phyloP scores from a whole-genome alignment of 108 stramenopile species.

The Craspedostauros australis region DNA sequence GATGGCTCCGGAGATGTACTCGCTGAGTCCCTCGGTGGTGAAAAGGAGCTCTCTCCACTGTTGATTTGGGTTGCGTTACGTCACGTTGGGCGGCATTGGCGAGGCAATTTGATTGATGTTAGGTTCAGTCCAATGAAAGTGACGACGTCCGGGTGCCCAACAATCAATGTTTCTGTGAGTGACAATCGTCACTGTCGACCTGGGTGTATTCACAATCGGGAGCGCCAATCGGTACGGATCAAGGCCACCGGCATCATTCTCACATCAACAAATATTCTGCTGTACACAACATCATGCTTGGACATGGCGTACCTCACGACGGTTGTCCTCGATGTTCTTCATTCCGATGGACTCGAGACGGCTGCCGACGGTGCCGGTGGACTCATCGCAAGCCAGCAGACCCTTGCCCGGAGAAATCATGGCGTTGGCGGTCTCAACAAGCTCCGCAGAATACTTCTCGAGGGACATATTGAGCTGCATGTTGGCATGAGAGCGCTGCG shows the following conservation, averaged over 20 bases:
- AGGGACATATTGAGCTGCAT: constrained; percentile 3
- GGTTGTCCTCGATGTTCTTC: constrained; percentile 8
- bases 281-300: too few species aligned
- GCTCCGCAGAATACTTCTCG: constrained; percentile 6
- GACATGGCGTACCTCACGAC: constrained; percentile 5
- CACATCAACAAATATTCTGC: too few species aligned
- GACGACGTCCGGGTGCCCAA: too few species aligned
- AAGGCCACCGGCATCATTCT: too few species aligned
- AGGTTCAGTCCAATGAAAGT: too few species aligned
- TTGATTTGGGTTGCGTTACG: too few species aligned
- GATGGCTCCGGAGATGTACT: constrained; percentile 10
- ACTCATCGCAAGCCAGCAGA: constrained; percentile 10
- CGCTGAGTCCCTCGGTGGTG: constrained; percentile 7
- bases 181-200: background rate
- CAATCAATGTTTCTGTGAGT: background rate
- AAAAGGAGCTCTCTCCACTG: constrained; percentile 9
- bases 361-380: constrained; percentile 5
- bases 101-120: too few species aligned
- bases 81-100: too few species aligned
- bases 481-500: background rate
- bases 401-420: constrained; percentile 5
- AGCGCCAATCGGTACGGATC: too few species aligned
- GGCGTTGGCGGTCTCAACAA: constrained; percentile 3
- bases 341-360: constrained; percentile 11
- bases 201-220: too few species aligned